phyloP scores from a whole-genome alignment of 2,329 filamentous ascomycete species.

The Aspergillus aculeatus region DNA sequence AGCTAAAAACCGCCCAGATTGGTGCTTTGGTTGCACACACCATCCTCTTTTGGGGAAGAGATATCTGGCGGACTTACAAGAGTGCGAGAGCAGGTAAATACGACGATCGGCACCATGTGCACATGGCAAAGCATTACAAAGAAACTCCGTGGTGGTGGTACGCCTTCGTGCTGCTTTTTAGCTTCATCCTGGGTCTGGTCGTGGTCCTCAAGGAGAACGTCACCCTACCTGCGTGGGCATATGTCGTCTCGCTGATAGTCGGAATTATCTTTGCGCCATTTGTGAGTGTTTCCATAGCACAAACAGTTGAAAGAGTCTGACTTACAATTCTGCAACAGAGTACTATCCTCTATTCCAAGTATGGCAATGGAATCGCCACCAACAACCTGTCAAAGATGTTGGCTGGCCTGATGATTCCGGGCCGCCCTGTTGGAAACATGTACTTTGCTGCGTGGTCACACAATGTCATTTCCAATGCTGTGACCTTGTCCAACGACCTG shows the following conservation, averaged over 20 bases:
- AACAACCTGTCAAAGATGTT: conserved; percentile 31
- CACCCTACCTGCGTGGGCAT: conserved; percentile 50
- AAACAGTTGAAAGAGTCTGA: background rate
- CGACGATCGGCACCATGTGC: conserved; percentile 25
- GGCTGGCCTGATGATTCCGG: conserved; percentile 25
- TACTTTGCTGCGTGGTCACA: conserved; percentile 33
- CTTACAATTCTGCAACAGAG: background rate
- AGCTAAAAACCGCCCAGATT: conserved; percentile 23
- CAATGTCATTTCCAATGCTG: conserved; percentile 26
- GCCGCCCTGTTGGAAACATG: conserved; percentile 25
- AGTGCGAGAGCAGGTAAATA: conserved; percentile 19
- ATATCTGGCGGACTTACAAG: conserved; percentile 24
- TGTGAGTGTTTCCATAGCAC: conserved; percentile 7
- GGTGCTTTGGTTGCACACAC: conserved; percentile 27
- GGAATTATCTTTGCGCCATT: conserved; percentile 51
- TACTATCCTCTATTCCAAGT: conserved; percentile 18
- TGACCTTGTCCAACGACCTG: conserved; percentile 25
- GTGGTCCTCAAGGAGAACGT: conserved; percentile 50
- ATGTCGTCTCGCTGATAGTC: conserved; percentile 47
- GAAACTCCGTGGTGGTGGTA: conserved; percentile 50
- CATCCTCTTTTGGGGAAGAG: conserved; percentile 27
- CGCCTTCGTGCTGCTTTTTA: conserved; percentile 40
- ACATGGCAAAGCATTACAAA: conserved; percentile 27
- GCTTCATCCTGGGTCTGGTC: conserved; percentile 49
- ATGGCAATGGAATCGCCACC: conserved; percentile 20